Evolutionary conservation across 2,329 filamentous ascomycete genomes (phyloP).

Genomic region (Hypoxylon sp.): DNA sequence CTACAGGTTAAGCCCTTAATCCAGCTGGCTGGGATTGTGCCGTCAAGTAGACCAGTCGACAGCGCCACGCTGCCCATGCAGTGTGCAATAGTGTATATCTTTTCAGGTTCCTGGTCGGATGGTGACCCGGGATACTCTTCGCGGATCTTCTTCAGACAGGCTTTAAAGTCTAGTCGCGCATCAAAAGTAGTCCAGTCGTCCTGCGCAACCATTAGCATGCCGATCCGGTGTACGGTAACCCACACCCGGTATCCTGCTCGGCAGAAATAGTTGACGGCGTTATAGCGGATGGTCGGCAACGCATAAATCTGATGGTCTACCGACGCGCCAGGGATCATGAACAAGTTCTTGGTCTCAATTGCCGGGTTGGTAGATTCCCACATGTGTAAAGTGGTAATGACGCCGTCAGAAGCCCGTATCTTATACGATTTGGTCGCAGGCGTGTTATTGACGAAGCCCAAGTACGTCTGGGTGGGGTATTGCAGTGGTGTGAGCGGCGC

Average conservation of each 20-base stretch:
- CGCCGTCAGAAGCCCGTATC: slow-evolving; percentile 67
- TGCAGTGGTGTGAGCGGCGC: slow-evolving; percentile 70
- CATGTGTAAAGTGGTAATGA: slow-evolving; percentile 68
- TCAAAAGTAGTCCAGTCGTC: slow-evolving; percentile 72
- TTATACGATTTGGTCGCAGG: slow-evolving; percentile 59
- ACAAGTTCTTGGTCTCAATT: slow-evolving; percentile 63
- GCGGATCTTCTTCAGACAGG: slow-evolving; percentile 69
- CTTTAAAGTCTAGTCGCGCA: slow-evolving; percentile 71
- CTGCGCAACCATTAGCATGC: slow-evolving; percentile 65
- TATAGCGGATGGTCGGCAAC: slow-evolving; percentile 73
- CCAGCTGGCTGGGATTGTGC: slow-evolving; percentile 70
- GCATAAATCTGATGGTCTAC: slow-evolving; percentile 76
- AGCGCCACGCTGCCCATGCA: slow-evolving; percentile 76
- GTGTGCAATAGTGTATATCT: slow-evolving; percentile 71
- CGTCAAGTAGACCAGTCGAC: slow-evolving; percentile 71
- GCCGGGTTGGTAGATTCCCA: slow-evolving; percentile 66
- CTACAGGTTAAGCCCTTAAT: slow-evolving; percentile 71
- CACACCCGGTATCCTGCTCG: slow-evolving; percentile 73
- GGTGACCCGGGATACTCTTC: slow-evolving; percentile 51
- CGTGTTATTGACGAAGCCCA: slow-evolving; percentile 69
- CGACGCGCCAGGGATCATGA: slow-evolving; percentile 74
- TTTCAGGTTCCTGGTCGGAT: slow-evolving; percentile 47
- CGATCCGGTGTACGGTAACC: slow-evolving; percentile 71
- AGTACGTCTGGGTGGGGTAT: slow-evolving; percentile 65
- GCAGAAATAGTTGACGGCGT: slow-evolving; percentile 75